These are phyloP conservation scores for Spinellus fusiger DNA, from an alignment of 192 early-diverging fungal species.

Conservation along the genomic window DNA sequence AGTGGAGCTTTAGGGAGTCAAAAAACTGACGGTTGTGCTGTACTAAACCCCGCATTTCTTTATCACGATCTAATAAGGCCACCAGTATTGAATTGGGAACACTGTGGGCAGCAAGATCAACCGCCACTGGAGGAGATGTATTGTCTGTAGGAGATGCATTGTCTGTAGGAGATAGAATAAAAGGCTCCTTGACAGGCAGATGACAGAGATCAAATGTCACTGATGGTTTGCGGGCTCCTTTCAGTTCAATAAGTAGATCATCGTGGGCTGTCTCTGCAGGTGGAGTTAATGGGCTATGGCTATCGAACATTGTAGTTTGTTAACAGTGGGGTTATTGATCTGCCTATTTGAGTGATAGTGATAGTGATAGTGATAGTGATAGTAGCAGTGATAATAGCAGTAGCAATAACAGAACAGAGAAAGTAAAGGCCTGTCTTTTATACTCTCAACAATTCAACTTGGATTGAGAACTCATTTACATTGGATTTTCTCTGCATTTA, in stretches of 20 bases:
- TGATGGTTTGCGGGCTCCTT: constrained; percentile 15
- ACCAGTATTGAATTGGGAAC: constrained; percentile 33
- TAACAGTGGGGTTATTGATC: too few species aligned
- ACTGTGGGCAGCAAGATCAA: constrained; percentile 25
- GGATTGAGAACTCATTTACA: too few species aligned
- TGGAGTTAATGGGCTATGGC: constrained; percentile 12
- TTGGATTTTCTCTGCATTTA: too few species aligned
- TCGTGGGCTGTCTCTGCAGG: constrained; percentile 4
- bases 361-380: too few species aligned
- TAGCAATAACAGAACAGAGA: too few species aligned
- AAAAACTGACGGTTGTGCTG: constrained; percentile 30
- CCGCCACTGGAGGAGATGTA: neutral
- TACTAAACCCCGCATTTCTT: constrained; percentile 30
- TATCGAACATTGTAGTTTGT: too few species aligned
- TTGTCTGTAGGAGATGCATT: neutral
- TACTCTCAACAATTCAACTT: too few species aligned
- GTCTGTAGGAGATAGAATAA: neutral
- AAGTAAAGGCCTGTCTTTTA: too few species aligned
- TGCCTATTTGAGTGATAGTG: too few species aligned
- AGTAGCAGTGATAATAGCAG: too few species aligned
- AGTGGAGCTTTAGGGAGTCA: constrained; percentile 10
- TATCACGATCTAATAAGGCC: constrained; percentile 26
- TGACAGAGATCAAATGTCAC: constrained; percentile 29
- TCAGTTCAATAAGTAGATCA: neutral
- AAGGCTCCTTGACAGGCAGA: neutral